Percentiles rank a stretch among this genome's conserved stretches.
phyloP scores from a whole-genome alignment of 2,329 filamentous ascomycete genomes.

The Cryphonectria naterciae region DNA sequence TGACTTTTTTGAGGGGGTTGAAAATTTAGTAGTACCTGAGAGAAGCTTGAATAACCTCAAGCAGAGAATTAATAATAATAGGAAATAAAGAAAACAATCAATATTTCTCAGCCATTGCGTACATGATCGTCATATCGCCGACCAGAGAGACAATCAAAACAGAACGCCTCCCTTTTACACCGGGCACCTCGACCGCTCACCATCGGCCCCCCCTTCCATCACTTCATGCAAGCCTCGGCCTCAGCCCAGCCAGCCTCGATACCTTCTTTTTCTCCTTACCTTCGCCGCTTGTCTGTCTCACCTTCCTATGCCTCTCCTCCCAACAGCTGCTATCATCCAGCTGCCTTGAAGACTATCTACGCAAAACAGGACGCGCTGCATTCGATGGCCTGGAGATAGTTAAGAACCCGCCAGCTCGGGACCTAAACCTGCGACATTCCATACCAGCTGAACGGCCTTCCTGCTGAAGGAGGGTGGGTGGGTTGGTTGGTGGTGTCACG shows the following conservation, averaged over 20 bases:
- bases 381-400: conserved; percentile 1
- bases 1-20: neutral
- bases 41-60: neutral
- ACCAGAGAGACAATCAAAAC: neutral
- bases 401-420: neutral
- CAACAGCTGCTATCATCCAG: neutral
- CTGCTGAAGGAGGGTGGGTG: too few relatives aligned
- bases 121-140: neutral
- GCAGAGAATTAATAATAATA: neutral
- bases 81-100: too few relatives aligned
- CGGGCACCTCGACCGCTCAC: neutral
- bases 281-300: neutral
- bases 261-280: neutral
- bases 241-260: neutral
- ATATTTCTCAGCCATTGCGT: neutral
- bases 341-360: neutral
- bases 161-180: neutral
- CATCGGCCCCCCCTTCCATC: neutral
- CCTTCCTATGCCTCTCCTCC: neutral
- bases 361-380: neutral
- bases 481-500: neutral
- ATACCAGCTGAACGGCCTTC: neutral
- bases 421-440: neutral
- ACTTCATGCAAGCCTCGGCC: neutral
- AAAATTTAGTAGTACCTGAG: neutral